Percentiles rank a stretch among this genome's conserved stretches.
phyloP scores from a whole-genome alignment of 2,329 filamentous ascomycete genomes.

The Microcyclosporella mali region DNA sequence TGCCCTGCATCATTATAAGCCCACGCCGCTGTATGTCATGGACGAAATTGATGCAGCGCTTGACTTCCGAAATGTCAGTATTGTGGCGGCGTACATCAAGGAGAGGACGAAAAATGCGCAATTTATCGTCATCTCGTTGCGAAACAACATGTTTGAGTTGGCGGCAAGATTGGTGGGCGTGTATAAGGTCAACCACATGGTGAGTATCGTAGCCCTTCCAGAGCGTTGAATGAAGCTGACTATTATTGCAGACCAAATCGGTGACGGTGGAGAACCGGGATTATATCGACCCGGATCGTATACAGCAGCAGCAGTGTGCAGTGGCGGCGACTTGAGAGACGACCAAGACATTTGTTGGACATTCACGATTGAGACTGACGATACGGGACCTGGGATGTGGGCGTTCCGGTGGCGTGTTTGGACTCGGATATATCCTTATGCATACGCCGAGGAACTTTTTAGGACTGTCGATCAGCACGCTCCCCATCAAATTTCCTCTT shows the following conservation, averaged over 20 bases:
- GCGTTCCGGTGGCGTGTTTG: neutral
- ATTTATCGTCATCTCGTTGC: conserved; percentile 94
- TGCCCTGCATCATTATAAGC: conserved; percentile 95
- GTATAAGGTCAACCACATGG: conserved; percentile 99
- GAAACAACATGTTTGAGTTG: conserved; percentile 99
- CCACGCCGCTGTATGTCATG: conserved; percentile 97
- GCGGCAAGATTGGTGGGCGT: conserved; percentile 92
- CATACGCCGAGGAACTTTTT: neutral
- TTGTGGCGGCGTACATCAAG: conserved; percentile 98
- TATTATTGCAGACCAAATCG: conserved; percentile 43
- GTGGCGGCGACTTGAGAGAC: neutral
- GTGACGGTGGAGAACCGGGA: conserved; percentile 49
- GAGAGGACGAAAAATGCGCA: conserved; percentile 98
- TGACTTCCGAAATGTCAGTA: conserved; percentile 96
- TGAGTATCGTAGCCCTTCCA: conserved; percentile 29
- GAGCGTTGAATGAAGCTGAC: conserved; percentile 3
- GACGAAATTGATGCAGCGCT: conserved; percentile 97
- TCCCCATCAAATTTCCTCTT: no score
- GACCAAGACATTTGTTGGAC: neutral
- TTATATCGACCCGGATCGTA: conserved; percentile 31
- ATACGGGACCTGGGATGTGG: neutral
- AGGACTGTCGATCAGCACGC: no score
- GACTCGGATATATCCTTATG: neutral
- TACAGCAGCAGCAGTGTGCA: conserved; percentile 5
- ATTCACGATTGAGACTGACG: neutral